Base-by-base conservation (phyloP, 371 early-diverging fungal genomes). In the Mycotypha africana region DNA sequence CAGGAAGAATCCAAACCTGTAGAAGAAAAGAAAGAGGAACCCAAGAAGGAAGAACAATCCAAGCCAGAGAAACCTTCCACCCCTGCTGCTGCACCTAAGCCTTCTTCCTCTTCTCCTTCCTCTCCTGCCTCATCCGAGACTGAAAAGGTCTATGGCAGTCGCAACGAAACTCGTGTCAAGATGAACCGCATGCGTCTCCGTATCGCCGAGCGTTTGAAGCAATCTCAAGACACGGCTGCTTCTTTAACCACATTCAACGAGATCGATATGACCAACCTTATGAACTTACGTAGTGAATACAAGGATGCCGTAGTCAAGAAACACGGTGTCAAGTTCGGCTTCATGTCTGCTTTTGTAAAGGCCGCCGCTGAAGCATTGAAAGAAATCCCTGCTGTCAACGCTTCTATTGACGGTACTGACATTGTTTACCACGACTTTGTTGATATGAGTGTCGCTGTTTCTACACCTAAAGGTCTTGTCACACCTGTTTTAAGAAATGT, bases 221-320 rank as follows among this genome's bases (percentile, higher is more conserved):
- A 93, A 70, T 91, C 96, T 37, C 97, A 98, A 74, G 87, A 93
- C 67, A 91, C 82, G 34, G 95, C 96, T 24, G 98, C 98, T 26
- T 87, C 96, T 35, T 79, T 98, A 58, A 98, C 98, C 34, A 96
- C 97, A 26, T 98, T 98, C 76, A 98, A 98, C 76, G 97, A 98
- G 75, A 83, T 96, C 33, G 98, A 98, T 62, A 98, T 98, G 98
- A 82, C 78, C 53, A 86, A 84, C 74, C 62, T 96, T 50, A 92
- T 96, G 61, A 82, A 83, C 31, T 74, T 98, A 51, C 90, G 98
- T 49, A 67, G 74, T 42, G 82, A 80, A 58, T 95, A 94, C 81
- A 96, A 96, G 85, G 98, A 95, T 68, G 78, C 78, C 21, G 86
- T 96, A 42, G 60, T 91, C 49, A 94, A 95, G 81, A 88, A 93